Evolutionary conservation across 1,284 basidiomycete species (phyloP).

Genomic region (Ganoderma lucidum): DNA sequence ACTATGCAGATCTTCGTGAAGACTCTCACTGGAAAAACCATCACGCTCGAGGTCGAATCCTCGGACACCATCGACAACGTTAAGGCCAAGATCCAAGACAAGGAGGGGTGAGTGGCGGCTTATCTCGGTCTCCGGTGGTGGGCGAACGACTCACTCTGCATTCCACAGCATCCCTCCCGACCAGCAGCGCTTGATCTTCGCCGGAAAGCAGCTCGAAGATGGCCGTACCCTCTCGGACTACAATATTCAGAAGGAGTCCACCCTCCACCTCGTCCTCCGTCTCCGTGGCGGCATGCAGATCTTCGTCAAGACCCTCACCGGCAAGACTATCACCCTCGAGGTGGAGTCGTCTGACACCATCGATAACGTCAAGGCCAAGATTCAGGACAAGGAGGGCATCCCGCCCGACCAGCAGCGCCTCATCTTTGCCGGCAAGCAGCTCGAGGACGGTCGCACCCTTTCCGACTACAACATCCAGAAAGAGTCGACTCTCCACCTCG

Average conservation of each 20-base stretch:
- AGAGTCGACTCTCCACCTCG: slow-evolving; percentile 84
- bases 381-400: slow-evolving; percentile 86
- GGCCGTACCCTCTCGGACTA: slow-evolving; percentile 85
- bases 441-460: slow-evolving; percentile 84
- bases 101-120: slow-evolving; percentile 64
- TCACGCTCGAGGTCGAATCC: slow-evolving; percentile 88
- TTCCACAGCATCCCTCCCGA: slow-evolving; percentile 72
- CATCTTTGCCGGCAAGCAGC: slow-evolving; percentile 91
- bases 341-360: slow-evolving; percentile 93
- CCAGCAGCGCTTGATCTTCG: slow-evolving; percentile 89
- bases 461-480: slow-evolving; percentile 87
- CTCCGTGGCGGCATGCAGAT: slow-evolving; percentile 92
- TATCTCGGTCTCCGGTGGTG: neutral
- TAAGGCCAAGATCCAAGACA: slow-evolving; percentile 82
- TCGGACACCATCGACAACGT: slow-evolving; percentile 88
- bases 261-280: slow-evolving; percentile 86
- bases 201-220: slow-evolving; percentile 88
- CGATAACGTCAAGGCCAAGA: slow-evolving; percentile 88
- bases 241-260: slow-evolving; percentile 83
- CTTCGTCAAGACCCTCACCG: slow-evolving; percentile 90
- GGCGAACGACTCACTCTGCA: slow-evolving; percentile 12
- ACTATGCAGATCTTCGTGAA: slow-evolving; percentile 88
- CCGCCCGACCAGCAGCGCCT: slow-evolving; percentile 88
- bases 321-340: slow-evolving; percentile 96
- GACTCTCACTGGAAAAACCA: slow-evolving; percentile 89